phyloP scores from a whole-genome alignment of 1,139 yeast species.

The Casaregolazyma lundiana region DNA sequence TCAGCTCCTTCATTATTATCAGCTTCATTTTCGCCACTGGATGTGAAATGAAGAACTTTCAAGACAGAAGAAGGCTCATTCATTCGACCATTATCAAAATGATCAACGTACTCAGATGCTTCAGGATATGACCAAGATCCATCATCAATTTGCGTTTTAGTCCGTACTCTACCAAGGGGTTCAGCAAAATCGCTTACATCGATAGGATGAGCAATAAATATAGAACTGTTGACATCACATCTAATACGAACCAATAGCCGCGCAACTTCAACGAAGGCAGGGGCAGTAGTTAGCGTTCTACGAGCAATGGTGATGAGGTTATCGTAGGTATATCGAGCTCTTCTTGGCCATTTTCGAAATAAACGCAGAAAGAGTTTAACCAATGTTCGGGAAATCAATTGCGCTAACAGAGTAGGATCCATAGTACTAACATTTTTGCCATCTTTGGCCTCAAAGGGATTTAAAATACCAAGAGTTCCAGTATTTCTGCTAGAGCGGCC shows the following conservation, averaged over 20 bases:
- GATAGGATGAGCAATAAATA: constrained; percentile 51
- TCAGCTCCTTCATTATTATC: not conserved
- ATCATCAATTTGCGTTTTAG: constrained; percentile 5
- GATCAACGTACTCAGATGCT: constrained; percentile 15
- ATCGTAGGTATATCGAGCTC: constrained; percentile 31
- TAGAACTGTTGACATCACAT: constrained; percentile 42
- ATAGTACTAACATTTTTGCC: not conserved
- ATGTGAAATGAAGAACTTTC: constrained; percentile 14
- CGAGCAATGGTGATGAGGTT: constrained; percentile 24
- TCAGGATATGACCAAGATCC: constrained; percentile 63
- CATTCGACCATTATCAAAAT: constrained; percentile 37
- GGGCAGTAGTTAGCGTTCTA: constrained; percentile 18
- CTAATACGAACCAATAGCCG: constrained; percentile 55
- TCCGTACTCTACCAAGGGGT: constrained; percentile 8
- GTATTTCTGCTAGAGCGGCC: constrained; percentile 16
- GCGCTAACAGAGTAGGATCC: not conserved
- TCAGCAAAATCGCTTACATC: constrained; percentile 68
- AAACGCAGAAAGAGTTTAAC: constrained; percentile 35
- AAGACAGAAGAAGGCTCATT: constrained; percentile 31
- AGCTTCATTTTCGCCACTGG: not conserved
- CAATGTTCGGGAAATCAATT: constrained; percentile 34
- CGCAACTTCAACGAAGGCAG: constrained; percentile 45
- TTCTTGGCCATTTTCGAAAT: constrained; percentile 27
- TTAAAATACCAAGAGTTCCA: constrained; percentile 10
- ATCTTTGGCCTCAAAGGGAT: constrained; percentile 1